These are phyloP conservation scores for Verticillium tricorpus DNA, from an alignment of 2,329 filamentous ascomycete genomes.

Conservation along the genomic window DNA sequence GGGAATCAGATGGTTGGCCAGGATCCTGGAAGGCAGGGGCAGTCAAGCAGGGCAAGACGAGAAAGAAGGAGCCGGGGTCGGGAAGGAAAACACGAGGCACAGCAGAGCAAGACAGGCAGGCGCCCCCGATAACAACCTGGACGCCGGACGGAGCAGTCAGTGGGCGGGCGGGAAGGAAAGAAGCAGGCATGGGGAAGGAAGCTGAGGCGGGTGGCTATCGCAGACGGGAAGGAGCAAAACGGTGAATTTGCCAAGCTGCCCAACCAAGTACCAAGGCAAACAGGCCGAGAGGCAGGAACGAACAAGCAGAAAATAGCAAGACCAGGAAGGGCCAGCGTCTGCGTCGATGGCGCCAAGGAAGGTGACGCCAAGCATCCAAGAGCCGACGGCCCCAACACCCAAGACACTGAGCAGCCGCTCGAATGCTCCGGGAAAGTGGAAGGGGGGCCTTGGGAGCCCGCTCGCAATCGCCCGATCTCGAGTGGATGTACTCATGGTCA, in stretches of 20 bases:
- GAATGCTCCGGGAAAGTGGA: neutral
- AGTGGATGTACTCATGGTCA: neutral
- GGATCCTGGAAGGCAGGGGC: neutral
- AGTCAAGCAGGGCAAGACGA: neutral
- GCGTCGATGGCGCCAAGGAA: neutral
- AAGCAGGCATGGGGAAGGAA: neutral
- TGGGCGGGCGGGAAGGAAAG: neutral
- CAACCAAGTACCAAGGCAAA: neutral
- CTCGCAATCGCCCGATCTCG: neutral
- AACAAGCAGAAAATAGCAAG: neutral
- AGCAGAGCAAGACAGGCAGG: neutral
- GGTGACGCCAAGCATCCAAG: neutral
- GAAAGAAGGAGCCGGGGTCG: neutral
- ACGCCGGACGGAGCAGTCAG: neutral
- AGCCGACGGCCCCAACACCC: neutral
- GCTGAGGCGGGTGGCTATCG: neutral
- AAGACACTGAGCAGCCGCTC: neutral
- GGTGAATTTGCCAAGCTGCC: neutral
- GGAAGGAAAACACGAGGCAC: neutral
- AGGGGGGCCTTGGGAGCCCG: neutral
- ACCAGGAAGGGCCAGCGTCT: neutral
- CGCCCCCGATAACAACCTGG: neutral
- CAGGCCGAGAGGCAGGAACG: neutral
- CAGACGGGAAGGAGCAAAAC: neutral
- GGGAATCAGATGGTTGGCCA: neutral